Evolutionary conservation across 768 basidiomycete species (phyloP), one percentile per base, ranked within the genome.

Genomic region (Tylopilus intermedius): DNA sequence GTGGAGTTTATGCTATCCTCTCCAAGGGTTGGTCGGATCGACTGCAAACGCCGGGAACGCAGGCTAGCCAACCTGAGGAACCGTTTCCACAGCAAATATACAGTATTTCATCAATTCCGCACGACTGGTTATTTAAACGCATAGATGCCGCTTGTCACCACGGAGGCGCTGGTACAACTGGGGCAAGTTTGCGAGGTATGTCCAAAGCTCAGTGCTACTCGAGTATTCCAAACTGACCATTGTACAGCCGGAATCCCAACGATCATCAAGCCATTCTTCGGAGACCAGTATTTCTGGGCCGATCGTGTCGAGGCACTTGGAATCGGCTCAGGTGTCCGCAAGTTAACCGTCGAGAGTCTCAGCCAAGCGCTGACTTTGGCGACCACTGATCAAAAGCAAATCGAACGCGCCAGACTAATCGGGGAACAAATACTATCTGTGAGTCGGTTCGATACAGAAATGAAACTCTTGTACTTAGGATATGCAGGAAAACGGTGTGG

Each of bases 11-110:
- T 66, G 93, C 92, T 21, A 93, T 99, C 63, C 75, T 99, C 30
- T 97, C 94, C 24, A 98, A 97, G 71, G 95, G 95, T 27, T 99
- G 95, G 95, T 95, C 93, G 11, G 94, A 96, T 68, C 79, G 96
- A 48, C 78, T 94, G 4, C 79, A 85, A 2, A 73, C 77, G 39
- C 90, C 90, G 71, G 76, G 72, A 5, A 66, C 72, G 10, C 83
- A 88, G 45, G 72, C 76, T 27, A 57, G 77, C 2, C 86, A 89
- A 58, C 72, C 76, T 0, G 84, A 90, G 62, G 82, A 86, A 55
- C 78, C 86, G 6, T 66, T 90, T 41, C 88, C 90, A 24, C 76
- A 80, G 49, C 80, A 90, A 64, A 92, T 96, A 56, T 92, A 89
- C 67, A 74, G 84, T 1, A 86, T 98, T 54, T 76, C 84, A 18